Base-by-base conservation (phyloP, 768 basidiomycete species). In the Mycena rebaudengoi region DNA sequence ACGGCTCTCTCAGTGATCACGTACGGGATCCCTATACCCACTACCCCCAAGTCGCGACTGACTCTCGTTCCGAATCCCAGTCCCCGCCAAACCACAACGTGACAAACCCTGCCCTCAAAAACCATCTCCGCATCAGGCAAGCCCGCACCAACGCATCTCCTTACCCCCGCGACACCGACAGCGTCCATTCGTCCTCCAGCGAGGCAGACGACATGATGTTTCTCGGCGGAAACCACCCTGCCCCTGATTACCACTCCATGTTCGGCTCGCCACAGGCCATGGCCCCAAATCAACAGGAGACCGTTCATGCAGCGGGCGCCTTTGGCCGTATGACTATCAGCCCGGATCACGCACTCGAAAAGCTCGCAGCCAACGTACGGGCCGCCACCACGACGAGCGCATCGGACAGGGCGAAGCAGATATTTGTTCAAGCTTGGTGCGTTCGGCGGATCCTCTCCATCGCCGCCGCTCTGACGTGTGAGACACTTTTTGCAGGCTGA, bases 201-300 rank as follows among this genome's bases (percentile, higher is more conserved):
- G 94, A 95, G 79, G 89, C 92, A n/a, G 94, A 95, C 69, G 93
- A 95, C 74, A 83, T 94, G 68, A 88, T 93, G 88, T 94, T 87
- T 77, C 83, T 93, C 59, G 79, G 81, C 44, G 80, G 82, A 60
- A 53, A 48, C 71, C 81, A 7, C 43, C 25, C 49, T 11, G 71
- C 83, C 23, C 76, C 86, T 57, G 91, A 92, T 58, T 92, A 93
- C 74, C 82, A 87, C 71, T 73, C 82, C 69, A 89, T 94, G 84
- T 94, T 86, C 73, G 80, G 81, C 43, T 77, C 78, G 16, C 77
- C 73, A 71, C 84, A 75, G 69, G 73, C 80, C 21, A 82, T 86
- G 78, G 76, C 81, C 52, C 82, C 81, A 20, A 80, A 73, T 60
- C 85, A 60, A 48, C 57, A 82, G 60, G 84, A 86, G 64, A 76